phyloP scores from a whole-genome alignment of 495 filamentous ascomycete species.

The Podospora didyma region DNA sequence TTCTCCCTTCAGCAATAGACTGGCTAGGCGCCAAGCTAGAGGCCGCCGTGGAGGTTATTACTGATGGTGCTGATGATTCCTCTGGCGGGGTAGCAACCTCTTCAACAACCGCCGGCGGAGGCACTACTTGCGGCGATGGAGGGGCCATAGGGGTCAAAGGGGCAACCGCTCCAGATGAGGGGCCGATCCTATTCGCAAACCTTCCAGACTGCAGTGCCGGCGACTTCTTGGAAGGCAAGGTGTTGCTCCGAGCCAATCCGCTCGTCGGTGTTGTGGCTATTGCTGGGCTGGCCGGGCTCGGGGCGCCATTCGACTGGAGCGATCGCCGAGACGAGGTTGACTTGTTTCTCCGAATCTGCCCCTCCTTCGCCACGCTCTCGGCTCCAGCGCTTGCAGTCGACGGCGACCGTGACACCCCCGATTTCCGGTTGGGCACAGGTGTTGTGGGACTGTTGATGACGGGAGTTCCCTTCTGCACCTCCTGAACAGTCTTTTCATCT shows the following conservation, averaged over 20 bases:
- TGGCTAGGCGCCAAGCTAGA: constrained; percentile 11
- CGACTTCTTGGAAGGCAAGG: constrained; percentile 88
- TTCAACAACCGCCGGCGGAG: constrained; percentile 23
- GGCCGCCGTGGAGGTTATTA: constrained; percentile 8
- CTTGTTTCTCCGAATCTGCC: constrained; percentile 76
- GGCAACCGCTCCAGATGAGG: constrained; percentile 27
- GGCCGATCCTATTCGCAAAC: constrained; percentile 36
- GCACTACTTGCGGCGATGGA: constrained; percentile 6
- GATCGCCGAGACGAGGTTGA: constrained; percentile 68
- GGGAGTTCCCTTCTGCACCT: constrained; percentile 69
- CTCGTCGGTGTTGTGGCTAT: constrained; percentile 46
- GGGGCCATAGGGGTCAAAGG: constrained; percentile 27
- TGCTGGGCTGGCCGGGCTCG: constrained; percentile 69
- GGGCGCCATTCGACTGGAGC: constrained; percentile 61
- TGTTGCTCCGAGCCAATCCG: constrained; percentile 88
- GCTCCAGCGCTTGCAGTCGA: constrained; percentile 85
- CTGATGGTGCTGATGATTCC: constrained; percentile 8
- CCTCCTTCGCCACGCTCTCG: constrained; percentile 77
- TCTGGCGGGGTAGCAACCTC: constrained; percentile 23
- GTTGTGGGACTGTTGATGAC: constrained; percentile 52
- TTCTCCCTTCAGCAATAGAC: constrained; percentile 32
- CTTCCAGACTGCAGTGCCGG: constrained; percentile 57
- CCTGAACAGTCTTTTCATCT: constrained; percentile 81
- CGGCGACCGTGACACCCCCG: constrained; percentile 64
- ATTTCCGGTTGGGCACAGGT: constrained; percentile 34